Base-by-base conservation (phyloP, 257 asterid genomes). In the Solanum sitiens region DNA sequence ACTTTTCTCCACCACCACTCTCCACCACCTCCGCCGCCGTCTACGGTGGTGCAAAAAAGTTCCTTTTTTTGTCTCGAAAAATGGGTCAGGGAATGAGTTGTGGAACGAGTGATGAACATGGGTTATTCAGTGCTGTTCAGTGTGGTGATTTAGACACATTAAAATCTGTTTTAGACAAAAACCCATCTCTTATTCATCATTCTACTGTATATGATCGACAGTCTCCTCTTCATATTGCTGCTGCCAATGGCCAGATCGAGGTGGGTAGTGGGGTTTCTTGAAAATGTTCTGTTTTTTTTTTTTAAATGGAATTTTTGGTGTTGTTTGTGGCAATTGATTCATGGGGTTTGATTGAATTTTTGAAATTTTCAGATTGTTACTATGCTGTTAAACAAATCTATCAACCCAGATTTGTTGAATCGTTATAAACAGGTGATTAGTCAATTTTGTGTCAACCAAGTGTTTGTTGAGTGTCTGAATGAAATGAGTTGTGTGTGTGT, bases 231-330 rank as follows among this genome's bases (percentile, higher is more conserved):
- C 99, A 97, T 92, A 92, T 97, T 47, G 99, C 99, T 45, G 98
- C 99, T 85, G 99, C 99, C 86, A 93, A 94, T 92, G 99, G 98
- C 89, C 99, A 93, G 96, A 96, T 93, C 98, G 98, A 96, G 99
- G 99, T 97, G 37, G 33, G 67, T 8, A 5, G 18, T 1, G 98
- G 98, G 95, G 33, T 88, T 88, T 88, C 87, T 87, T 86, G 45
- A 15, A 82, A 68, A 68, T 45, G 44, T 33, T 44, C 7, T 30
- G 35, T 33, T 33, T 33, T 33, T 33, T 33, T 33, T 33, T 33
- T 33, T 33, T 2, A 20, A 10, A 21, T 42, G 21, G 9, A 5
- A 23, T 32, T 61, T 70, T 85, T 30, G 45, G 44, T 79, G 42
- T 75, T 71, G n/a, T 86, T 72, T 18, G 10, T 9, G 25, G 53